Evolutionary conservation across 1,139 yeast species (phyloP), one percentile per base, ranked within the genome.

Genomic region (Wickerhamiella pararugosa): DNA sequence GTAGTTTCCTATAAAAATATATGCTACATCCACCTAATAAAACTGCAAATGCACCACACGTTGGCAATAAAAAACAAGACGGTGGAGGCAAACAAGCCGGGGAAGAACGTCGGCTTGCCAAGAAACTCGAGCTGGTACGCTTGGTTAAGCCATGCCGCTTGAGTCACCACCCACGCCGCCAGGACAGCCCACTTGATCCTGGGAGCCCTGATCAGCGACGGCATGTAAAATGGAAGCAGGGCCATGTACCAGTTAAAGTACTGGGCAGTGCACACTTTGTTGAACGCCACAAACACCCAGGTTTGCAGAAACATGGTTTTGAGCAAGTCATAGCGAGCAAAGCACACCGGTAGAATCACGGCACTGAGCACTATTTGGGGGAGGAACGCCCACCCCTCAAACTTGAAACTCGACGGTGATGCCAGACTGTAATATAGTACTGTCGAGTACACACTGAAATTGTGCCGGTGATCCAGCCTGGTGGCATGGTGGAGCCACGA

Each of bases 191-290:
- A 76, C 37, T 56, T 60, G 27, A 32, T 31, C 41, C 46, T 46
- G n/a, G 49, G 42, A 9, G 48, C 47, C 11, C 36, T 21, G 64
- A 47, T 11, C 70, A 56, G 6, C 51, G 61, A 56, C 1, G 76
- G 65, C 11, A 81, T 57, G 54, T 67, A 77, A 43, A 82, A 74
- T 1, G 97, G 97, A 39, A 86, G 61, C 51, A 86, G 73, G 10
- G 86, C 83, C 55, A 90, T 64, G 58, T 79, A 86, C 96, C 98
- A 90, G 51, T 87, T 75, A 59, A 90, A 90, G 60, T 90, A 90
- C 54, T 66, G 69, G 1, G 95, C 83, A 0, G 98, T 90, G 54
- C 93, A 81, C 31, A 90, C 97, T 61, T 90, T 90, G 65, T 90
- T 90, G 63, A 79, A 84, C 1, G 92, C 70, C 31, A 87, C 95